These are phyloP conservation scores for Colletotrichum sp. DNA, from an alignment of 2,329 filamentous ascomycete species.

Conservation along the genomic window DNA sequence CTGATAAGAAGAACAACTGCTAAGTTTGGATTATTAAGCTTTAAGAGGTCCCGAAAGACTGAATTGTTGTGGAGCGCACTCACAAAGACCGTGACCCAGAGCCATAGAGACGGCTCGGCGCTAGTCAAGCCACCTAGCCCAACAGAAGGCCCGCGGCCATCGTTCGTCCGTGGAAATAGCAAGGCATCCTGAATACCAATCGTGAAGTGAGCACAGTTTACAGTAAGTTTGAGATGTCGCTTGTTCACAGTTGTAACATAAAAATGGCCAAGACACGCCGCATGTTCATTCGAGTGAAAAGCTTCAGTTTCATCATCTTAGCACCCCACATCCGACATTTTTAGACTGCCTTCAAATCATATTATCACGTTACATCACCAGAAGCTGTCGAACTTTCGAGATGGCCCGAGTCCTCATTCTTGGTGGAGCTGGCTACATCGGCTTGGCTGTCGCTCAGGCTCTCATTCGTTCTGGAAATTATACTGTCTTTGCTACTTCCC, in stretches of 20 bases:
- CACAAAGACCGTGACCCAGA: not conserved
- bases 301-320: not conserved
- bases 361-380: not conserved
- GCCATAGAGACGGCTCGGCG: not conserved
- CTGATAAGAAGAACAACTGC: not conserved
- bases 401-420: not conserved
- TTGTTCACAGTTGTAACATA: not conserved
- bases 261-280: not conserved
- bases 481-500: not conserved
- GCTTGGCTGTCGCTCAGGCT: not conserved
- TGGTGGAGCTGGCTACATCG: not conserved
- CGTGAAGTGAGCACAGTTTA: fast-evolving
- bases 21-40: not conserved
- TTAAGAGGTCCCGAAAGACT: not conserved
- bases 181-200: not conserved
- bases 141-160: not conserved
- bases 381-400: not conserved
- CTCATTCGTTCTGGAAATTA: not conserved
- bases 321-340: not conserved
- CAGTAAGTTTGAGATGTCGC: not conserved
- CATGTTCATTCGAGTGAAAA: not conserved
- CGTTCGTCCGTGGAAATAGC: not conserved
- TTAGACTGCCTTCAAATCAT: not conserved
- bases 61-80: not conserved
- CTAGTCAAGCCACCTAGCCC: not conserved